Evolutionary conservation across 805 yeast genomes (phyloP).

Genomic region (Wickerhamiella brachini): DNA sequence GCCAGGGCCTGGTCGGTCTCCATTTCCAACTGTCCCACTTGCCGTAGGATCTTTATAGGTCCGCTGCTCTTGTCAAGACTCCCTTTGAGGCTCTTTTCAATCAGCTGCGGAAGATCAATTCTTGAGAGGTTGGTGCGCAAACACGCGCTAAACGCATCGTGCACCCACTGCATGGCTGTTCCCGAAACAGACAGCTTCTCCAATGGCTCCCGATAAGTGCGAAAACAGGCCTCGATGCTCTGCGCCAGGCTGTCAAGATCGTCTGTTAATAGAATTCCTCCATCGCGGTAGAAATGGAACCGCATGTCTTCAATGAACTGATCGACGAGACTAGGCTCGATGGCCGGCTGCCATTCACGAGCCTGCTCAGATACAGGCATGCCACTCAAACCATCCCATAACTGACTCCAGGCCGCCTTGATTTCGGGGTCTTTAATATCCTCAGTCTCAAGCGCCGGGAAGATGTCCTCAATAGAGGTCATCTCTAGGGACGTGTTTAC

Average conservation of each 20-base stretch:
- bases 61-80: not conserved
- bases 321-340: conserved; percentile 3
- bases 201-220: not conserved
- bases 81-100: not conserved
- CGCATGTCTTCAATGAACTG: conserved; percentile 3
- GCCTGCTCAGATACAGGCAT: conserved; percentile 1
- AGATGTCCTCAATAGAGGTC: conserved; percentile 4
- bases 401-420: not conserved
- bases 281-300: not conserved
- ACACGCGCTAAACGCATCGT: not conserved
- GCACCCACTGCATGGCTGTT: not conserved
- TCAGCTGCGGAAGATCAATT: not conserved
- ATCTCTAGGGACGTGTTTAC: not conserved
- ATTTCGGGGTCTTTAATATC: conserved; percentile 1
- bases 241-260: not conserved
- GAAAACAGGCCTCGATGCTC: not conserved
- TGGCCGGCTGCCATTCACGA: not conserved
- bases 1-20: not conserved
- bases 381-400: not conserved
- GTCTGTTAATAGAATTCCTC: not conserved
- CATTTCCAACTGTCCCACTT: not conserved
- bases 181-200: not conserved
- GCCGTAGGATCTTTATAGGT: not conserved
- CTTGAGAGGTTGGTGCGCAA: not conserved
- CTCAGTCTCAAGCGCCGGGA: not conserved